phyloP scores from a whole-genome alignment of 1,284 basidiomycete genomes.

The Boletellus dicymbophilus region DNA sequence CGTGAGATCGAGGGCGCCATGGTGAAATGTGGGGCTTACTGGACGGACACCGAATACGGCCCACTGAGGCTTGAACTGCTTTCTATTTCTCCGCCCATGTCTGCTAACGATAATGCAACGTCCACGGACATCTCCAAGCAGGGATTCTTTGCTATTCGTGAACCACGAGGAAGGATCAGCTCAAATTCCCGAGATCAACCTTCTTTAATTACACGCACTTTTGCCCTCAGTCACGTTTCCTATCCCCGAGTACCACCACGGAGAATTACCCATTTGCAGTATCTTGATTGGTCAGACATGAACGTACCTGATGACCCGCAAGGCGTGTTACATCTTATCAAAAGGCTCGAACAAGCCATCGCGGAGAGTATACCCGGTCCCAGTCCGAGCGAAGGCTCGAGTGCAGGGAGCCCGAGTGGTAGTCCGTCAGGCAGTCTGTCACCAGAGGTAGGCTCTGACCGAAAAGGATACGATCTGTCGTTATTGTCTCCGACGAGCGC shows the following conservation, averaged over 20 bases:
- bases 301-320: conserved; percentile 86
- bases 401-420: conserved; percentile 20
- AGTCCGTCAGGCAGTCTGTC: conserved; percentile 19
- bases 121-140: conserved; percentile 20
- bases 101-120: conserved; percentile 11
- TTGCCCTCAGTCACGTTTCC: conserved; percentile 63
- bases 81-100: conserved; percentile 52
- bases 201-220: conserved; percentile 65
- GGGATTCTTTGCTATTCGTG: conserved; percentile 34
- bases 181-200: conserved; percentile 21
- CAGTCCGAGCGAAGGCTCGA: conserved; percentile 29
- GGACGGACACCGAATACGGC: conserved; percentile 76
- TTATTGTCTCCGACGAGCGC: conserved; percentile 18
- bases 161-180: conserved; percentile 12
- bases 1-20: conserved; percentile 88
- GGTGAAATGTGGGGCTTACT: conserved; percentile 93
- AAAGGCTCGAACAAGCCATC: conserved; percentile 56
- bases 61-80: conserved; percentile 64
- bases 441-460: conserved; percentile 11
- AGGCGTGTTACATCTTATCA: conserved; percentile 73
- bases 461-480: conserved; percentile 1
- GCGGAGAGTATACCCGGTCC: conserved; percentile 43
- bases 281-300: conserved; percentile 92
- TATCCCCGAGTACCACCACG: conserved; percentile 62
- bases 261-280: conserved; percentile 81